Base-by-base conservation (phyloP, 2,329 filamentous ascomycete species). In the Diplodia scrobiculata region DNA sequence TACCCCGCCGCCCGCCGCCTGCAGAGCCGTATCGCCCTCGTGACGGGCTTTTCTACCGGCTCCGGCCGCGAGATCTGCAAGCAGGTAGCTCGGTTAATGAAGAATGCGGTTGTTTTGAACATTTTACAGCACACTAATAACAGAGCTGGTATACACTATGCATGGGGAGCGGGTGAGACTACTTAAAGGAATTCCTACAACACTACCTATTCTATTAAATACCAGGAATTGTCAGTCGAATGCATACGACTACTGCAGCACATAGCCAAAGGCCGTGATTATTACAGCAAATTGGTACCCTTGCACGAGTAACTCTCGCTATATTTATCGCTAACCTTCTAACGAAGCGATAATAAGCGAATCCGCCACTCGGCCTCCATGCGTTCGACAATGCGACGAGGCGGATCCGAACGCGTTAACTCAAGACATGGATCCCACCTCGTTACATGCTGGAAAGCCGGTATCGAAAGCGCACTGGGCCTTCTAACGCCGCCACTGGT, bases 301-400 rank as follows among this genome's bases (percentile, higher is more conserved):
- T 25, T 25, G 54, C 36, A 58, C 21, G 54, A 58, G 2, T 45
- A 36, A 6, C 54, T 58, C 4, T 41, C 54, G n/a, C 54, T 9
- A 27, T 27, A 11, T 11, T 58, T n/a, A 19, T 41, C 7, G 19
- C 54, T 5, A 58, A 45, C 14, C 25, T 25, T 25, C 25, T 25
- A 47, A 47, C 21, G 38, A 47, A n/a, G 54, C 38, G 19, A 45
- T 59, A 21, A 32, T 47, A 47, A 2, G 25, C 54, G 38, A 59
- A 59, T 32, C 36, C 54, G 3, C 47, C 38, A 7, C 47, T 59
- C 25, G 36, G 47, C 5, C 2, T 47, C 11, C 38, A 47, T 17
- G 38, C 54, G 5, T 59, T 59, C 13, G 54, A 59, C 21, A 41
- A 59, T 14, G 32, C 32, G 11, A 59, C 47, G 54, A 47, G 38